Evolutionary conservation across 805 yeast species (phyloP).

Genomic region (Spathaspora gorwiae): DNA sequence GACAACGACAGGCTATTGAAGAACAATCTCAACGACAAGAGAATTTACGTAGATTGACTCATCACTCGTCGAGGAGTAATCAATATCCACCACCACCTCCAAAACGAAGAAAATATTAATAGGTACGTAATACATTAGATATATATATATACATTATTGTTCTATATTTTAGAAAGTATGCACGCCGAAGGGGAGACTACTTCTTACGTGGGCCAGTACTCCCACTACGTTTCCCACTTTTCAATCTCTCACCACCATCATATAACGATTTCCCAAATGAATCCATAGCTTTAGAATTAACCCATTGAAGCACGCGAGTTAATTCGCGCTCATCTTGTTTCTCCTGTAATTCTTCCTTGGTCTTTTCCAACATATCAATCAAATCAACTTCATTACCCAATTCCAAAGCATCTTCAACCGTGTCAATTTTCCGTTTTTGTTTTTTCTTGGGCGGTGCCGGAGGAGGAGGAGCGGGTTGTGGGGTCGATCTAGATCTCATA

Average conservation of each 20-base stretch:
- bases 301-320: conserved; percentile 55
- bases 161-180: conserved; percentile 17
- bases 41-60: neutral
- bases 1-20: neutral
- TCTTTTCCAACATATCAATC: conserved; percentile 15
- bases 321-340: conserved; percentile 37
- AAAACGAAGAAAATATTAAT: neutral
- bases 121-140: too few species aligned
- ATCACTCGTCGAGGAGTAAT: neutral
- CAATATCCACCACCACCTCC: neutral
- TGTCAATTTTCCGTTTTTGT: conserved; percentile 23
- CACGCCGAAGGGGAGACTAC: conserved; percentile 15
- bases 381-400: conserved; percentile 25
- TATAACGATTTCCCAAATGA: conserved; percentile 48
- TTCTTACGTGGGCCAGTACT: neutral
- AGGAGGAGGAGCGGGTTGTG: conserved; percentile 9
- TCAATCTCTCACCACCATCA: conserved; percentile 46
- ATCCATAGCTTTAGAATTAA: conserved; percentile 54
- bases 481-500: conserved; percentile 26
- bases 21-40: conserved; percentile 13
- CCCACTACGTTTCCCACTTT: conserved; percentile 5
- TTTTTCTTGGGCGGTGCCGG: conserved; percentile 15
- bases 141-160: too few species aligned
- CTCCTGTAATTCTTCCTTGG: conserved; percentile 26
- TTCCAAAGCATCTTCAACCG: conserved; percentile 26